These are phyloP conservation scores for Austropuccinia psidii DNA, from an alignment of 1,284 basidiomycete genomes.

Conservation along the genomic window DNA sequence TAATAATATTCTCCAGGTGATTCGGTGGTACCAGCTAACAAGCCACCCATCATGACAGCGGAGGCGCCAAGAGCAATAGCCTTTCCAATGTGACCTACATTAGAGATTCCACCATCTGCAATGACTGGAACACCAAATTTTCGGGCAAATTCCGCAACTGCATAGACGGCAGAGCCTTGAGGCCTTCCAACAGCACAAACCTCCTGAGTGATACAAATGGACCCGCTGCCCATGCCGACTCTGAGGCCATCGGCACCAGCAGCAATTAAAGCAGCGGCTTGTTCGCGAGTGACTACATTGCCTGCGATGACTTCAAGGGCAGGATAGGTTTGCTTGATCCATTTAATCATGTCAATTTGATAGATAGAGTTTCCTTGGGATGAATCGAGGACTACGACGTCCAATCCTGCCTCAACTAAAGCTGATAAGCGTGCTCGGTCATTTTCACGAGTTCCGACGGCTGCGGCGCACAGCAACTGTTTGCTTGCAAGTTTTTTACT, in stretches of 20 bases:
- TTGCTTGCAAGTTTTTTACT: slow-evolving; percentile 86
- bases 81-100: slow-evolving; percentile 97
- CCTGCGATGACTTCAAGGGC: slow-evolving; percentile 87
- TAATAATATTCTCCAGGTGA: slow-evolving; percentile 93
- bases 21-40: slow-evolving; percentile 92
- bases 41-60: slow-evolving; percentile 97
- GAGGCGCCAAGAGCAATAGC: slow-evolving; percentile 85
- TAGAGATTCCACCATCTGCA: slow-evolving; percentile 93
- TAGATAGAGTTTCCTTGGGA: slow-evolving; percentile 92
- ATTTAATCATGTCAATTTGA: slow-evolving; percentile 90
- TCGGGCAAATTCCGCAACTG: slow-evolving; percentile 85
- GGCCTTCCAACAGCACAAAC: slow-evolving; percentile 99
- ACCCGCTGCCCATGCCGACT: slow-evolving; percentile 95
- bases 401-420: slow-evolving; percentile 87
- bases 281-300: slow-evolving; percentile 95
- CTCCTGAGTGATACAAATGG: slow-evolving; percentile 99
- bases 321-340: slow-evolving; percentile 82
- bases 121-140: slow-evolving; percentile 95
- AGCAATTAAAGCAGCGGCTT: slow-evolving; percentile 85
- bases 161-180: slow-evolving; percentile 91
- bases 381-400: slow-evolving; percentile 91
- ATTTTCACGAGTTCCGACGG: slow-evolving; percentile 82
- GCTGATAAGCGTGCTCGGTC: slow-evolving; percentile 78
- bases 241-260: slow-evolving; percentile 91
- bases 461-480: slow-evolving; percentile 95